Conservation (phyloP, 306 rosid species). For the Parietaria judaica region DNA sequence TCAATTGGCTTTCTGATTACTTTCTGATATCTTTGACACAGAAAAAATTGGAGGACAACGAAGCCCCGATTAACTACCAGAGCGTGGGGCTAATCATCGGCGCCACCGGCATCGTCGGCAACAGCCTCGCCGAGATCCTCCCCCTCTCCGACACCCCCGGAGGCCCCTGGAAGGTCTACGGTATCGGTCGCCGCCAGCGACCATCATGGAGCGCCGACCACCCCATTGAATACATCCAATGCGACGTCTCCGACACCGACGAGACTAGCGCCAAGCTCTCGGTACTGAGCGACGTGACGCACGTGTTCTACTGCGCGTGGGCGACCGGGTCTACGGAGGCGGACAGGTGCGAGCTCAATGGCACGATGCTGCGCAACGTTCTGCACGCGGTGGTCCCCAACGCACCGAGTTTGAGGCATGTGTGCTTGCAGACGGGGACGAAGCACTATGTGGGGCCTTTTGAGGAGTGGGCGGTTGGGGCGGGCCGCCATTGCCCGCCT, state of each 20-base stretch:
- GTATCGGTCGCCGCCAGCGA: background rate
- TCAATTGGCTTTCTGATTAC: background rate
- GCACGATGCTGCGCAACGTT: background rate
- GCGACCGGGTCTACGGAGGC: background rate
- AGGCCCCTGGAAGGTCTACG: conserved; percentile 2
- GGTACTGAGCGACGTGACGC: background rate
- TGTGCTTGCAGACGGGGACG: background rate
- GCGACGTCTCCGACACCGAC: background rate
- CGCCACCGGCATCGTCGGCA: background rate
- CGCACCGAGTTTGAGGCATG: background rate
- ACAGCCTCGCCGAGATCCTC: conserved; percentile 2
- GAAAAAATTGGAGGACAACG: background rate
- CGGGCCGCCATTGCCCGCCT: background rate
- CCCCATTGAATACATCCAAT: conserved; percentile 2
- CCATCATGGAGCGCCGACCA: background rate
- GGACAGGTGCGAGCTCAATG: background rate
- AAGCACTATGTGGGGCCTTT: conserved; percentile 2
- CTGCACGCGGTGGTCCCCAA: background rate
- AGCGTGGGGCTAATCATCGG: conserved; percentile 2
- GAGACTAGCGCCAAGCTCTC: background rate
- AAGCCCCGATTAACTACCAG: background rate
- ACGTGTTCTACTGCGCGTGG: conserved; percentile 2
- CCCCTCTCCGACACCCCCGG: conserved; percentile 4
- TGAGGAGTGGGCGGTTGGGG: background rate
- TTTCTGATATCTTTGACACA: background rate